Conservation (phyloP, 306 rosid genomes). For the cucumber (Cucumis sativus) region Cucumber_9930_V3 NC_026659.2:8043001-8043500, state of each 20-base stretch:
- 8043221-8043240: too few species aligned
- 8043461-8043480: neutral
- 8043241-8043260: neutral
- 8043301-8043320: neutral
- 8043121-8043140: neutral
- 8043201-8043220: too few species aligned
- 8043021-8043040: neutral
- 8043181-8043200: neutral
- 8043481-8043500: neutral
- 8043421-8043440: slow-evolving; percentile 29
- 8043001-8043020: neutral
- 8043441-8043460: neutral
- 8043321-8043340: neutral
- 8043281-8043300: neutral
- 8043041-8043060: neutral
- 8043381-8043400: slow-evolving; percentile 89
- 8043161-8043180: neutral
- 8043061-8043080: neutral
- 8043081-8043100: neutral
- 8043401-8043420: slow-evolving; percentile 56
- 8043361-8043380: slow-evolving; percentile 68
- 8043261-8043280: neutral
- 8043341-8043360: slow-evolving; percentile 65
- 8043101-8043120: neutral
- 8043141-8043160: neutral